Evolutionary conservation across 768 basidiomycete genomes (phyloP), one percentile per base, ranked within the genome.

Genomic region (Tylopilus vinaceipallidus): DNA sequence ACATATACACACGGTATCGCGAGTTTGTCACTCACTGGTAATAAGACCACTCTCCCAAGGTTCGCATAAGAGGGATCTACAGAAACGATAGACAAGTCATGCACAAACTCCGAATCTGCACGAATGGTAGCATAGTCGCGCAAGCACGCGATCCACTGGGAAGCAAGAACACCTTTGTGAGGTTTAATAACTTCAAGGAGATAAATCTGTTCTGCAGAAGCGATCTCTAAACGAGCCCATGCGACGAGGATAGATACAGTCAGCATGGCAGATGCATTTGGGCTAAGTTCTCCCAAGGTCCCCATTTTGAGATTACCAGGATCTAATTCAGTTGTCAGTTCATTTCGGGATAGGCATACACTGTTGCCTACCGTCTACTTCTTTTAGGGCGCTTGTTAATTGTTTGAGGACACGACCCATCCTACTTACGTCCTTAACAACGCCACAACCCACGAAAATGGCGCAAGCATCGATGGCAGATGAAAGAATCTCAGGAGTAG

Each of bases 351-450:
- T 7, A 17, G 7, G 24, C 2, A 12, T 26, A 33, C 7, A 3
- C 26, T 38, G 35, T 42, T 42, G 53, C 70, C 5, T 35, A 93
- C 95, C 88, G 74, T 91, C 88, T 19, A 89, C 91, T 60, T 95
- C 92, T 52, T 93, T 90, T 27, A 99, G 73, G 0, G 94, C 91
- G 7, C 79, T 84, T 2, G 87, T 95, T 11, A 99, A 71, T 10
- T 97, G 73, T 67, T 91, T 95, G 38, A 98, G 71, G 46, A 98
- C 95, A 19, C 95, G 82, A 0, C 95, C 95, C 95, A 99, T 98
- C 50, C 91, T 77, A 37, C 72, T 71, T 4, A 95, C 79, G 66
- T 98, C 92, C 64, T 90, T 94, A 22, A 97, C 88, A 14, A 98
- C 84, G 8, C 97, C 95, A 60, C 89, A 92, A 1, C 95, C 94